Conservation (phyloP, 202 grass and related monocot genomes). For the Elaeis oleifera region DNA sequence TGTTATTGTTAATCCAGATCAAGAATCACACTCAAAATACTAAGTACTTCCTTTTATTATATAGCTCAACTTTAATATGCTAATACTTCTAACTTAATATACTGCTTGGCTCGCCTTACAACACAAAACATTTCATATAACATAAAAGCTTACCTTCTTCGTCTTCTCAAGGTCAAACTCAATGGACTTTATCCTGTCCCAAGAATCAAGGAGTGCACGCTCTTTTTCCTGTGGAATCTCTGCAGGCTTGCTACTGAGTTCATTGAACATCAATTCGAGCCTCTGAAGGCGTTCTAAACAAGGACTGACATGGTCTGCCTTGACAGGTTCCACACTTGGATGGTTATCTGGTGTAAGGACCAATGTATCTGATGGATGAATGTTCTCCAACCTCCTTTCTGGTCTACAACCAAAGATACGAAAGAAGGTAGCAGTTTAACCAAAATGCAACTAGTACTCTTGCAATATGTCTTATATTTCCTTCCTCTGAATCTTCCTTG, state of each 20-base stretch:
- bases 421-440: constrained; percentile 50
- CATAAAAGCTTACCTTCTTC: constrained; percentile 61
- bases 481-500: neutral
- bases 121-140: neutral
- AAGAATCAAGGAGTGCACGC: constrained; percentile 39
- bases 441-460: constrained; percentile 27
- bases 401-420: constrained; percentile 27
- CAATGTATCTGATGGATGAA: constrained; percentile 15
- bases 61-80: too few relatives aligned
- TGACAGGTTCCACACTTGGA: constrained; percentile 32
- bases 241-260: constrained; percentile 47
- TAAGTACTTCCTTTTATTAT: too few relatives aligned
- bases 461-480: constrained; percentile 20
- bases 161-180: constrained; percentile 84
- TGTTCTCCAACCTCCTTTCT: constrained; percentile 32
- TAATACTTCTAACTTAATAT: too few relatives aligned
- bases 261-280: constrained; percentile 57
- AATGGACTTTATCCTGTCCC: constrained; percentile 70
- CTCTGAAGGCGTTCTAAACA: constrained; percentile 58
- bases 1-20: too few relatives aligned
- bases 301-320: constrained; percentile 54
- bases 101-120: too few relatives aligned
- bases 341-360: constrained; percentile 12
- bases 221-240: constrained; percentile 80
- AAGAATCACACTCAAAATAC: too few relatives aligned